Conservation (phyloP, 163 green algal species). For the Picocystis sp. region DNA sequence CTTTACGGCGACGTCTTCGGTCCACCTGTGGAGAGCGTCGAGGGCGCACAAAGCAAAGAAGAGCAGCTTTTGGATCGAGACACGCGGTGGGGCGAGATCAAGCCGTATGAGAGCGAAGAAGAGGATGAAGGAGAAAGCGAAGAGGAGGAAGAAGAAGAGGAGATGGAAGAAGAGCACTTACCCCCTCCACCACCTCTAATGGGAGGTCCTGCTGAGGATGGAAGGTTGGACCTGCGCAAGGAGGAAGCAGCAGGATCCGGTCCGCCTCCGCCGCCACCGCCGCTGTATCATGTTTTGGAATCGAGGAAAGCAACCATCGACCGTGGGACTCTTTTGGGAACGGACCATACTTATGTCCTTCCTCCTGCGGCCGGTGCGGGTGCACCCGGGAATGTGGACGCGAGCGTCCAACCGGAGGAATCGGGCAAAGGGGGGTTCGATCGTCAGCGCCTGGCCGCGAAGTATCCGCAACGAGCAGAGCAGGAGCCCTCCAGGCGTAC, state of each 20-base stretch:
- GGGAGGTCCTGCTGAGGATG: slow-evolving; percentile 11
- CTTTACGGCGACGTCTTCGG: slow-evolving; percentile 97
- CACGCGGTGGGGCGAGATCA: slow-evolving; percentile 6
- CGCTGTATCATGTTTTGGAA: slow-evolving; percentile 16
- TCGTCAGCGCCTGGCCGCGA: no score
- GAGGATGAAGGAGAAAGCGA: slow-evolving; percentile 51
- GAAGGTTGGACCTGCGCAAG: slow-evolving; percentile 45
- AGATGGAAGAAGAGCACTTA: slow-evolving; percentile 23
- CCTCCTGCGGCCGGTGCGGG: slow-evolving; percentile 19
- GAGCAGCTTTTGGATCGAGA: no score
- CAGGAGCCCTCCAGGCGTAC: no score
- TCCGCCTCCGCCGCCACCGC: background rate
- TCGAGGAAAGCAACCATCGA: slow-evolving; percentile 24
- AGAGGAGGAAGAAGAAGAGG: slow-evolving; percentile 37
- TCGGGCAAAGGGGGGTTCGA: no score
- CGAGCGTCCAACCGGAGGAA: no score
- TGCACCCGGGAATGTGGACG: background rate
- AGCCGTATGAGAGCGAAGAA: slow-evolving; percentile 21
- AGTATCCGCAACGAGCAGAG: no score
- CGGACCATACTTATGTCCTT: slow-evolving; percentile 82
- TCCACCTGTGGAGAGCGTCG: background rate
- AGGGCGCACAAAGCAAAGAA: no score
- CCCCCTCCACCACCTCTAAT: no score
- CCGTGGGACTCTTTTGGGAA: slow-evolving; percentile 56
- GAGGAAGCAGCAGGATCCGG: slow-evolving; percentile 17